Conservation (phyloP, 495 filamentous ascomycete genomes). For the Tirmania nivea region DNA sequence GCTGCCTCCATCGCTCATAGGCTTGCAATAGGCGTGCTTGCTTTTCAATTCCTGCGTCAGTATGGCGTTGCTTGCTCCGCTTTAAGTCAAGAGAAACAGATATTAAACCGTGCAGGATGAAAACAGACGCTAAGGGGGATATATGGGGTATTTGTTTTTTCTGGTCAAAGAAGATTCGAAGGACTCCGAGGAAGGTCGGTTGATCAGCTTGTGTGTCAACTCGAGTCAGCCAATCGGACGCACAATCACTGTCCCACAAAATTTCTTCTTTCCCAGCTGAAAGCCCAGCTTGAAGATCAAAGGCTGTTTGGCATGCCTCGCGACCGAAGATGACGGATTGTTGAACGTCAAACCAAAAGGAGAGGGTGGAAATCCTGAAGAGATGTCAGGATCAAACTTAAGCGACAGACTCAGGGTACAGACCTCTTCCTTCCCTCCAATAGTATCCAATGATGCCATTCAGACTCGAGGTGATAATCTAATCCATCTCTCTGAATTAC, state of each 20-base stretch:
- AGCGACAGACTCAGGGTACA: background rate
- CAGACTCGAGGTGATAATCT: constrained; percentile 16
- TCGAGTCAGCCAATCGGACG: constrained; percentile 14
- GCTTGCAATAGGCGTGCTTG: constrained; percentile 11
- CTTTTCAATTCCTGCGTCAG: constrained; percentile 14
- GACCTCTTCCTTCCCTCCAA: constrained; percentile 18
- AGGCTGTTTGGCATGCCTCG: constrained; percentile 15
- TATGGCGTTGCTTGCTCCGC: constrained; percentile 7
- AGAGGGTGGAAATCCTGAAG: constrained; percentile 15
- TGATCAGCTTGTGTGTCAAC: constrained; percentile 12
- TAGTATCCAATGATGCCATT: constrained; percentile 20
- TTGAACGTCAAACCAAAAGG: constrained; percentile 20
- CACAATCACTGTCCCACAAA: constrained; percentile 15
- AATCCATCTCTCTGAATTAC: constrained; percentile 12
- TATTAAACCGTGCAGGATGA: constrained; percentile 18
- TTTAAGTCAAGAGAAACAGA: constrained; percentile 19
- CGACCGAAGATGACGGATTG: constrained; percentile 18
- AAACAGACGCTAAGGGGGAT: constrained; percentile 14
- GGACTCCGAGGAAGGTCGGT: constrained; percentile 12
- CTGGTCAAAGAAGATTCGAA: constrained; percentile 16
- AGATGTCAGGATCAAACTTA: background rate
- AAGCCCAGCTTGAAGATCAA: constrained; percentile 15
- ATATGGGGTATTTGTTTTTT: constrained; percentile 12
- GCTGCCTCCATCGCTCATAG: constrained; percentile 16
- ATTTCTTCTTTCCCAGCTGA: constrained; percentile 12